These are phyloP conservation scores for Monosporascus sp. DNA, from an alignment of 2,329 filamentous ascomycete species.

Conservation along the genomic window DNA sequence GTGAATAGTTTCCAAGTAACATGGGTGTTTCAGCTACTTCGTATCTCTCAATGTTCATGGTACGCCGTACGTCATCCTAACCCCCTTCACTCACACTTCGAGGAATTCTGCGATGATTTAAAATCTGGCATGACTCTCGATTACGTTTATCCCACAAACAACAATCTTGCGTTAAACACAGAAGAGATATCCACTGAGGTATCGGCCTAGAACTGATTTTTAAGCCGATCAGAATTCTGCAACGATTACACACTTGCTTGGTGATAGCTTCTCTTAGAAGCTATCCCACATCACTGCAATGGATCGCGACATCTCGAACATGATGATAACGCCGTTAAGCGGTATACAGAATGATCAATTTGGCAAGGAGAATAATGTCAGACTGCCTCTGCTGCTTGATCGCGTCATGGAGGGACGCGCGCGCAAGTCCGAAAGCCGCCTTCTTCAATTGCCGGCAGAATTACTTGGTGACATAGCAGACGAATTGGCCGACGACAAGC, in stretches of 20 bases:
- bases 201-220: too few relatives aligned
- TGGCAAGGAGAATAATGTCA: neutral
- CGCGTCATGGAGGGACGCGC: neutral
- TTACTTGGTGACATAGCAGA: neutral
- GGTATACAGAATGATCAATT: neutral
- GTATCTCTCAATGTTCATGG: too few relatives aligned
- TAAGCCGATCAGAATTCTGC: too few relatives aligned
- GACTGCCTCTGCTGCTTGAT: neutral
- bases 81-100: too few relatives aligned
- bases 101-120: accelerated
- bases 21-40: too few relatives aligned
- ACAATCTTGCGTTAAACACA: too few relatives aligned
- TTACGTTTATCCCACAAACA: too few relatives aligned
- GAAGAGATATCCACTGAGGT: too few relatives aligned
- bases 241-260: too few relatives aligned
- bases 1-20: too few relatives aligned
- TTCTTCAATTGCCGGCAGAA: conserved; percentile 1
- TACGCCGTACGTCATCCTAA: too few relatives aligned
- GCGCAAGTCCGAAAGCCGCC: neutral
- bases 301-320: neutral
- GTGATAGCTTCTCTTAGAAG: neutral
- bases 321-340: neutral
- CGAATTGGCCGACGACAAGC: conserved; percentile 1
- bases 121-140: too few relatives aligned
- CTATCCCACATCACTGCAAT: neutral